These are phyloP conservation scores for Oehlia diaphana DNA, from an alignment of 192 early-diverging fungal species.

Conservation along the genomic window DNA sequence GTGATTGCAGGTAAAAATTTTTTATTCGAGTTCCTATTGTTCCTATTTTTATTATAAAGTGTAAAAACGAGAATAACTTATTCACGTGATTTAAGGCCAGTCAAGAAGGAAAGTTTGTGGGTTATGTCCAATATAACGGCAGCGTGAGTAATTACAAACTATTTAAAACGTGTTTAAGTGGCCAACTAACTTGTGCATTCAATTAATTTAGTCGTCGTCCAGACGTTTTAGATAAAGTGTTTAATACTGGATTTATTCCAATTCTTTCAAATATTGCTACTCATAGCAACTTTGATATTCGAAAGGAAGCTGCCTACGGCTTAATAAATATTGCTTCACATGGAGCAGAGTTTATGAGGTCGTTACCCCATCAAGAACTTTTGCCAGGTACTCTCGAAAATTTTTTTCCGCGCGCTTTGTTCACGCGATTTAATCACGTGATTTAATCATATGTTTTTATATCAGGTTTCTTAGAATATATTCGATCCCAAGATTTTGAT, in stretches of 20 bases:
- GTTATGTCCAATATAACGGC: conserved; percentile 71
- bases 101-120: conserved; percentile 75
- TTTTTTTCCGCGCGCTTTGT: not conserved
- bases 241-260: conserved; percentile 52
- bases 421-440: not conserved
- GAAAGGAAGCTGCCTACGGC: conserved; percentile 67
- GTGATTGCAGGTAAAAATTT: conserved; percentile 48
- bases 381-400: conserved; percentile 37
- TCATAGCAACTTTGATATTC: conserved; percentile 65
- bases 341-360: conserved; percentile 45
- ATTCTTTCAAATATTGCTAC: conserved; percentile 57
- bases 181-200: not conserved
- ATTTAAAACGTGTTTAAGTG: not conserved
- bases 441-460: not conserved
- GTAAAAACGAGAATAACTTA: not conserved
- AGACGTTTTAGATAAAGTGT: conserved; percentile 50
- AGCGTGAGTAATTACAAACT: conserved; percentile 28
- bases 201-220: conserved; percentile 18
- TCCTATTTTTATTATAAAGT: not conserved
- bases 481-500: conserved; percentile 62
- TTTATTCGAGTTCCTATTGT: not conserved
- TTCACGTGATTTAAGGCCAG: conserved; percentile 38
- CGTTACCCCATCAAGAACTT: conserved; percentile 45
- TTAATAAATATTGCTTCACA: conserved; percentile 63
- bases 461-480: conserved; percentile 55